Percentiles rank a stretch among this genome's conserved stretches.
Conservation (phyloP, 352 stramenopile species). For the Pilasporangium apinafurcum region DNA sequence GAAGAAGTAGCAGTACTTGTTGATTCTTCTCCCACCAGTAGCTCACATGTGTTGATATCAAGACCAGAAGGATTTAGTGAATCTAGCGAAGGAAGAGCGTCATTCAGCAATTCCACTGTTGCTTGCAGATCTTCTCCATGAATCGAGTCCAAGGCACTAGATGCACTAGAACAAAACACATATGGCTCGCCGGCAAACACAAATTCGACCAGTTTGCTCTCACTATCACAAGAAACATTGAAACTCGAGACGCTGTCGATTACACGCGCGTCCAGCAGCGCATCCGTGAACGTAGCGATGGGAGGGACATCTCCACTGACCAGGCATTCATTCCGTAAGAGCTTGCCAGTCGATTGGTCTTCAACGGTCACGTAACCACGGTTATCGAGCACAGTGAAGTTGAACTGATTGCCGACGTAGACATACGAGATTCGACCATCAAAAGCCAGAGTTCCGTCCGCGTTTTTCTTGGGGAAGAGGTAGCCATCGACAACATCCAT, state of each 20-base stretch:
- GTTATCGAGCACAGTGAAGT: conserved; percentile 22
- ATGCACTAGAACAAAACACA: conserved; percentile 11
- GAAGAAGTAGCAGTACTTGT: neutral
- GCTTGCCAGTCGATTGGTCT: conserved; percentile 1
- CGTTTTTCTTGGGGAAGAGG: conserved; percentile 3
- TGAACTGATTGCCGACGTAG: conserved; percentile 12
- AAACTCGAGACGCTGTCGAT: conserved; percentile 12
- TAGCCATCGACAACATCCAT: neutral
- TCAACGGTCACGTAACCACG: conserved; percentile 13
- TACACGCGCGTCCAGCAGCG: conserved; percentile 17
- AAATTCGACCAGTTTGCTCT: conserved; percentile 18
- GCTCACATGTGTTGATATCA: neutral
- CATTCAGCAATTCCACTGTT: conserved; percentile 8
- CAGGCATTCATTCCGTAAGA: conserved; percentile 15
- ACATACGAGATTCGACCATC: conserved; percentile 23
- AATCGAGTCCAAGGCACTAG: neutral
- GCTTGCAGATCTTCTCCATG: conserved; percentile 10
- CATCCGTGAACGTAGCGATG: conserved; percentile 9
- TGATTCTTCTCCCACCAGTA: neutral
- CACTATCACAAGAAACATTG: conserved; percentile 6
- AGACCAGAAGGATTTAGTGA: conserved; percentile 3
- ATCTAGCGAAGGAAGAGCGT: conserved; percentile 5
- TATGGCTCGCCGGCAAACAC: conserved; percentile 19
- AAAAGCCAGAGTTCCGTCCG: conserved; percentile 8
- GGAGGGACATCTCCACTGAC: conserved; percentile 12